These are phyloP conservation scores for Fusarium transvaalense DNA, from an alignment of 2,329 filamentous ascomycete genomes.

Conservation along the genomic window DNA sequence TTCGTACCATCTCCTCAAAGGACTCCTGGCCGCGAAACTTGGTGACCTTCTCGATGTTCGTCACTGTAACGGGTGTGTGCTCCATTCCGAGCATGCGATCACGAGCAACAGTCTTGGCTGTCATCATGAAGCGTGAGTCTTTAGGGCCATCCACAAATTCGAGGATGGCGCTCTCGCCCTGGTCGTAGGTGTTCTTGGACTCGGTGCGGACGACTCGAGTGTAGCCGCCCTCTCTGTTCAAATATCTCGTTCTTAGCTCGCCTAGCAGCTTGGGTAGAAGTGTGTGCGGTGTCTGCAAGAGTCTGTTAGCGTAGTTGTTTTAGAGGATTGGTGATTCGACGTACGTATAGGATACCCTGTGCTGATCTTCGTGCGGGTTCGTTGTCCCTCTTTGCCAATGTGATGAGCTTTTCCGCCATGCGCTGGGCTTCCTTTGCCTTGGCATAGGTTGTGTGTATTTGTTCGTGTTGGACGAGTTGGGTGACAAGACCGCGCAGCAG, in stretches of 20 bases:
- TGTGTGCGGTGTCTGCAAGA: constrained; percentile 71
- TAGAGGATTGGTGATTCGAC: constrained; percentile 50
- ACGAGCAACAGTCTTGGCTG: constrained; percentile 83
- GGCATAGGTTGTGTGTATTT: constrained; percentile 93
- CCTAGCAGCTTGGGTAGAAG: constrained; percentile 90
- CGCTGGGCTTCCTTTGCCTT: constrained; percentile 98
- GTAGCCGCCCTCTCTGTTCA: constrained; percentile 86
- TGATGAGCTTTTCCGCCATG: constrained; percentile 93
- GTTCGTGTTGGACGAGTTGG: constrained; percentile 91
- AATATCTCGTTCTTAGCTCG: constrained; percentile 83
- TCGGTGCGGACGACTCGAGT: constrained; percentile 94
- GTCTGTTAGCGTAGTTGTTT: constrained; percentile 23
- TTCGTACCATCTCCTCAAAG: constrained; percentile 74
- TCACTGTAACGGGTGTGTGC: constrained; percentile 77
- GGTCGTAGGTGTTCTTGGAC: constrained; percentile 84
- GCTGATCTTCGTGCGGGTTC: constrained; percentile 81
- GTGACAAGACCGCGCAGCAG: constrained; percentile 96
- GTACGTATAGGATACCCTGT: constrained; percentile 86
- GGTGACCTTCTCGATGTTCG: constrained; percentile 88
- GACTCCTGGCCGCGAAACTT: constrained; percentile 77
- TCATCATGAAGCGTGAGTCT: constrained; percentile 95
- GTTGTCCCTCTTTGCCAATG: constrained; percentile 92
- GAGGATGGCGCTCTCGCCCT: constrained; percentile 89
- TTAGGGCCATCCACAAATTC: constrained; percentile 94
- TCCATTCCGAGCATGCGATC: constrained; percentile 67